Evolutionary conservation across 768 basidiomycete species (phyloP), one percentile per base, ranked within the genome.

Genomic region (Coprinellus aureogranulatus): DNA sequence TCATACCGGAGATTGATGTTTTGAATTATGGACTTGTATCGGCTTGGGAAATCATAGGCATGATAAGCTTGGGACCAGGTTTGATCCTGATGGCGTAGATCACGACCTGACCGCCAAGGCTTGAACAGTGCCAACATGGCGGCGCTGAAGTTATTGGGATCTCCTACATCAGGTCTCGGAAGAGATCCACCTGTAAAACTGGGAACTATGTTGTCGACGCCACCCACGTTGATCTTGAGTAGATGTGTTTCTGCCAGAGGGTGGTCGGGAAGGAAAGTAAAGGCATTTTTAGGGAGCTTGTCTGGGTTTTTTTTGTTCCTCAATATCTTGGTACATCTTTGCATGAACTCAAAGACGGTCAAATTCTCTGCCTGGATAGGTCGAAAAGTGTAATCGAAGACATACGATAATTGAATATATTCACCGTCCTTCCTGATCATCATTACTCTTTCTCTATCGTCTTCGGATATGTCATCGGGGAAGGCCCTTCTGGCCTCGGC

Each of bases 111-210:
- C 27, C 71, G 57, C 71, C 72, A 72, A 2, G 74, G 73, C 30
- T 68, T 66, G 56, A 74, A 75, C 4, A 75, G 44, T 2, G 69
- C 66, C 0, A 74, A 48, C 71, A 77, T 73, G 1, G 69, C 62
- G 30, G 40, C 39, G 54, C 68, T 70, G 55, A 73, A 75, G n/a
- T 67, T 66, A 39, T 73, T 71, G 16, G 67, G 14, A 52, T 73
- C 68, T 9, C 70, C 72, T 41, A 61, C 53, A 60, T 74, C 73
- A 49, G 37, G 31, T n/a, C 72, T 6, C 4, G 72, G 73, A 10
- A 75, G 50, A 4, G 57, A n/a, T 22, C 44, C 61, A 2, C 71
- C 72, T 11, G 68, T 53, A 60, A 76, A 71, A 53, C 73, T 71
- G 20, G 69, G 68, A 5, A 72, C 44, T 0, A 53, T 57, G 10